Conservation (phyloP, 2,329 filamentous ascomycete genomes). For the Talaromyces sp. region DNA sequence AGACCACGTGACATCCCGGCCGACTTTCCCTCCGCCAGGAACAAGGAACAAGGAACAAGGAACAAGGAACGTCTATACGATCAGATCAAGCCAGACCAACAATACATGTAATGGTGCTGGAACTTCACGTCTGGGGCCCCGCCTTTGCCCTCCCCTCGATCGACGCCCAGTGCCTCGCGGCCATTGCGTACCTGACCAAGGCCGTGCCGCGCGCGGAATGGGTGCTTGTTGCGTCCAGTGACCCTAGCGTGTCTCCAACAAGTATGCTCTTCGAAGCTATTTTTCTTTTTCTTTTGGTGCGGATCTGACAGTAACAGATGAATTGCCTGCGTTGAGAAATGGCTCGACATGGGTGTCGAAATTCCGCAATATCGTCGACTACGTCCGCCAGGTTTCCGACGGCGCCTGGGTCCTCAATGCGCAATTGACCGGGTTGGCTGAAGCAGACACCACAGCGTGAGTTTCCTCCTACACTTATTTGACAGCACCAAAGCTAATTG, state of each 20-base stretch:
- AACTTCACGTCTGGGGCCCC: constrained; percentile 86
- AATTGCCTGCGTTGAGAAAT: constrained; percentile 55
- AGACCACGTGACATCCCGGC: neutral
- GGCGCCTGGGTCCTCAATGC: constrained; percentile 47
- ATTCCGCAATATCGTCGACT: constrained; percentile 51
- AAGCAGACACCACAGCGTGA: constrained; percentile 48
- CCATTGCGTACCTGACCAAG: constrained; percentile 69
- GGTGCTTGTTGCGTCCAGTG: constrained; percentile 68
- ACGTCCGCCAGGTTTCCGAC: constrained; percentile 42
- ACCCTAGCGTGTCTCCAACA: constrained; percentile 65
- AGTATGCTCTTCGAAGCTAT: constrained; percentile 32
- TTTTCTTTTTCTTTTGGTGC: neutral
- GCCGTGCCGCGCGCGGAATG: constrained; percentile 57
- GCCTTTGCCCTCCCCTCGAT: constrained; percentile 86
- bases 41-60: too few species aligned
- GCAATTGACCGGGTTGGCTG: constrained; percentile 36
- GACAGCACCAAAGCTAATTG: neutral
- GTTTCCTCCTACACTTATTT: constrained; percentile 8
- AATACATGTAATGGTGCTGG: constrained; percentile 49
- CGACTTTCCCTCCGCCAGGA: too few species aligned
- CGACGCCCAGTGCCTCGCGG: constrained; percentile 82
- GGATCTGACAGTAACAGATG: constrained; percentile 33
- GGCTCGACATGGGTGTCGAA: constrained; percentile 49
- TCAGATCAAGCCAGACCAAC: neutral
- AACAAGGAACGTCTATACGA: neutral